Evolutionary conservation across 108 stramenopile species (phyloP).

Genomic region (Cyclotella sp.): DNA sequence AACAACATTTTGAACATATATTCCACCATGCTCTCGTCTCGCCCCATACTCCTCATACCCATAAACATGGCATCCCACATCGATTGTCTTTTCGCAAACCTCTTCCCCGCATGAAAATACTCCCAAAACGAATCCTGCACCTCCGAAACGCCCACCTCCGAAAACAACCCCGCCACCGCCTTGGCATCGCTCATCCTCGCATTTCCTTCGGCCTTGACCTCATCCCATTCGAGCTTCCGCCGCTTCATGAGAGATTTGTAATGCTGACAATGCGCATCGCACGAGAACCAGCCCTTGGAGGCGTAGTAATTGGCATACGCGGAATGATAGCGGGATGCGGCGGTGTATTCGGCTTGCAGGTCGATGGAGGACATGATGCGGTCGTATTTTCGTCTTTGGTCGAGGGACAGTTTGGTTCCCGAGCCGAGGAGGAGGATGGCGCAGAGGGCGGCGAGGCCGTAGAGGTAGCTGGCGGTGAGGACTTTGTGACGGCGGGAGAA

Average conservation of each 20-base stretch:
- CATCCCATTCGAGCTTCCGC: slow-evolving; percentile 63
- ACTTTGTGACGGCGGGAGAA: slow-evolving; percentile 77
- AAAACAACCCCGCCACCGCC: slow-evolving; percentile 78
- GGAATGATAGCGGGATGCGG: slow-evolving; percentile 58
- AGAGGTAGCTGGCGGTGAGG: slow-evolving; percentile 69
- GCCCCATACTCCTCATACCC: slow-evolving; percentile 77
- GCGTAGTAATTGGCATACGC: slow-evolving; percentile 71
- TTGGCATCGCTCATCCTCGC: slow-evolving; percentile 89
- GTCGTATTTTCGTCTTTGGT: slow-evolving; percentile 74
- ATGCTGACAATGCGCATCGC: slow-evolving; percentile 80
- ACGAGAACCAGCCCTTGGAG: slow-evolving; percentile 88
- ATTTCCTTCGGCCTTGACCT: slow-evolving; percentile 77
- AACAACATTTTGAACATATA: slow-evolving; percentile 70
- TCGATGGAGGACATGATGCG: slow-evolving; percentile 85
- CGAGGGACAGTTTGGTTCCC: slow-evolving; percentile 68
- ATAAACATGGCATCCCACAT: slow-evolving; percentile 93
- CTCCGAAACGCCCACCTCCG: slow-evolving; percentile 86
- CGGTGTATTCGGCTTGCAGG: slow-evolving; percentile 79
- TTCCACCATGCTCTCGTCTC: slow-evolving; percentile 77
- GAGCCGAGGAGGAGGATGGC: slow-evolving; percentile 66
- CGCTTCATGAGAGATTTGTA: slow-evolving; percentile 77
- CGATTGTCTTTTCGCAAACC: slow-evolving; percentile 87
- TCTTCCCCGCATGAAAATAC: slow-evolving; percentile 80
- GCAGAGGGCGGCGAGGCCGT: slow-evolving; percentile 58
- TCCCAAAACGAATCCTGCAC: slow-evolving; percentile 88